Base-by-base conservation (phyloP, 2,329 filamentous ascomycete genomes). In the Pseudovirgaria hyperparasitica region DNA sequence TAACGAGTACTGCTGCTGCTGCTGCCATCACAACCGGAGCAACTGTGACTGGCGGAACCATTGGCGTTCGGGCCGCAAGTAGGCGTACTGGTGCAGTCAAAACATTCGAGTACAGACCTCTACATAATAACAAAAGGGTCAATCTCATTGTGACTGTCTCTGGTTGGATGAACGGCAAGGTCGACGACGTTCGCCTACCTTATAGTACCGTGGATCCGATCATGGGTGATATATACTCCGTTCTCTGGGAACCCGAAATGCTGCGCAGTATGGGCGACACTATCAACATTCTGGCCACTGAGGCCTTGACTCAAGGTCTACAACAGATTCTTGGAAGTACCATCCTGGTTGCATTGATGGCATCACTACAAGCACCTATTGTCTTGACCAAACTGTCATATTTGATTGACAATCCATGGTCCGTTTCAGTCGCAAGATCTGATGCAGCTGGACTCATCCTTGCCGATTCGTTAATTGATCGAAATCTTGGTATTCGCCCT, bases 241-340 rank as follows among this genome's bases (percentile, higher is more conserved):
- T 98, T 8, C 64, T 92, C 32, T 98, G 90, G 86, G 90, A 98
- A 54, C 92, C 90, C 3, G 90, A 98, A 49, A 92, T 98, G 86
- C 68, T 98, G 48, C 78, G 75, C 42, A 93, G 84, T 55, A 98
- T 94, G 77, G 90, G 90, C 70, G 82, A 90, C 50, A 98, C 90
- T 23, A 96, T 98, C 45, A 94, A 94, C 45, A 96, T 98, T 55
- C 63, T 98, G 37, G 90, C 90, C 31, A 98, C 90, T 18, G 90
- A 98, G 81, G 90, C 90, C 43, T 72, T 98, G 34, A 94, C 90
- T 0, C 84, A 93, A 68, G 86, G 87, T 36, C 70, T 98, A 16
- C 90, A 98, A 59, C 90, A 96, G 67, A 75, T 96, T 6, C 66
- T 98, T 9, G 90, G 82, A 22, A 90, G 74, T 46, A 96, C 90